phyloP scores from a whole-genome alignment of 208 protist genomes.

The Acanthamoeba quina region DNA sequence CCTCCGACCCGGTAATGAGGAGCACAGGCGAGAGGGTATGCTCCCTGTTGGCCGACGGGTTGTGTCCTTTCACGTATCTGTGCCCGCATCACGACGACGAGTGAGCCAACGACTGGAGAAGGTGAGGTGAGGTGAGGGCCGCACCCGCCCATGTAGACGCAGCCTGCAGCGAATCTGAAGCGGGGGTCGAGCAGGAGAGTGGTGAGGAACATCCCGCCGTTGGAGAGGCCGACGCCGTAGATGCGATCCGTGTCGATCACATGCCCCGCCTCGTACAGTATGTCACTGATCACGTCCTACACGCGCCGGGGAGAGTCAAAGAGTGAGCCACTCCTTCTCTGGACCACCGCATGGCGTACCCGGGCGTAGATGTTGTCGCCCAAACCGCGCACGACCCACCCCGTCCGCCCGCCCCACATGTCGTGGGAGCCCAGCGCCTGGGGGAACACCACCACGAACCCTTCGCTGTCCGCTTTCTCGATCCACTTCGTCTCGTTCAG shows the following conservation, averaged over 20 bases:
- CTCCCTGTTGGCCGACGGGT: background rate
- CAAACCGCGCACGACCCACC: background rate
- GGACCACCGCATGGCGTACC: background rate
- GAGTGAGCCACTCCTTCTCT: background rate
- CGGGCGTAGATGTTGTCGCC: background rate
- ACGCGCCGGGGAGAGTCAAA: background rate
- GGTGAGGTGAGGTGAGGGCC: no score
- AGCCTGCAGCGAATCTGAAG: background rate
- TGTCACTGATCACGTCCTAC: background rate
- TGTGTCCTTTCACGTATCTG: conserved; percentile 20
- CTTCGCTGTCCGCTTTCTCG: background rate
- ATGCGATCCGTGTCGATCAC: background rate
- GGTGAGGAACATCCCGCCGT: conserved; percentile 52
- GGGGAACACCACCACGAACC: conserved; percentile 34
- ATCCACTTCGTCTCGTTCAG: conserved; percentile 50
- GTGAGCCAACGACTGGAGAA: background rate
- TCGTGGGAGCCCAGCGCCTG: conserved; percentile 5
- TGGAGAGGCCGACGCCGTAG: conserved; percentile 6
- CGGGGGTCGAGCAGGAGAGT: background rate
- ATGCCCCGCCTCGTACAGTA: background rate
- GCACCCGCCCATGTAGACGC: conserved; percentile 62
- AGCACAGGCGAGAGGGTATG: background rate
- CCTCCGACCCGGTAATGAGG: background rate
- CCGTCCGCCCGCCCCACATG: conserved; percentile 36
- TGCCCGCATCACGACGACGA: background rate